These are phyloP conservation scores for Onygenales sp. DNA, from an alignment of 2,329 filamentous ascomycete species.

Conservation along the genomic window DNA sequence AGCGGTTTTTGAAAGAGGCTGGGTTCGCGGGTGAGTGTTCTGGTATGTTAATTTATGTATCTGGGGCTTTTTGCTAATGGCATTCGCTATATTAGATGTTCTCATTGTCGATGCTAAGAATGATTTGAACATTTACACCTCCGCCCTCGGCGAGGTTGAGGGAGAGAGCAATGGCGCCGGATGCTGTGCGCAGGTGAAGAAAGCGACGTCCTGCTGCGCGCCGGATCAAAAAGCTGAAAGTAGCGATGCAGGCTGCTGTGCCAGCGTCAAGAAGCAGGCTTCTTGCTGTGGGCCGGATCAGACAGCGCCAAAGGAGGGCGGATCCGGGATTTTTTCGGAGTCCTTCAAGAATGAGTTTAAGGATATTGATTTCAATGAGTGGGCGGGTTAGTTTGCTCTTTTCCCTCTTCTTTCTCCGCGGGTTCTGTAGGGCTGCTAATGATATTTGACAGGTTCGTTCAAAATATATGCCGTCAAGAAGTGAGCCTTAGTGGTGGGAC, in stretches of 20 bases:
- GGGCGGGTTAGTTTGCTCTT: constrained; percentile 35
- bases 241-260: constrained; percentile 3
- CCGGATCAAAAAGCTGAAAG: constrained; percentile 1
- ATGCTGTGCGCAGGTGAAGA: constrained; percentile 5
- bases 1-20: constrained; percentile 39
- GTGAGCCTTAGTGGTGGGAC: constrained; percentile 24
- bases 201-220: neutral
- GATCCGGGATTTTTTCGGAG: neutral
- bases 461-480: constrained; percentile 44
- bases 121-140: constrained; percentile 41
- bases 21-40: constrained; percentile 40
- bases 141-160: constrained; percentile 15
- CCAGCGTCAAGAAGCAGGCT: constrained; percentile 1
- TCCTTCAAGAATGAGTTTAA: constrained; percentile 6
- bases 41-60: constrained; percentile 1
- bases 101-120: constrained; percentile 37
- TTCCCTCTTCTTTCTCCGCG: neutral
- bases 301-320: neutral
- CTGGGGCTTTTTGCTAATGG: neutral
- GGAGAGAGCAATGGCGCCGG: constrained; percentile 4
- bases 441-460: constrained; percentile 31
- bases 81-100: constrained; percentile 23
- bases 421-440: neutral
- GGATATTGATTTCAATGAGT: constrained; percentile 40
- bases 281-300: neutral